Evolutionary conservation across 495 filamentous ascomycete genomes (phyloP).

Genomic region (Aspergillus saccharolyticus): DNA sequence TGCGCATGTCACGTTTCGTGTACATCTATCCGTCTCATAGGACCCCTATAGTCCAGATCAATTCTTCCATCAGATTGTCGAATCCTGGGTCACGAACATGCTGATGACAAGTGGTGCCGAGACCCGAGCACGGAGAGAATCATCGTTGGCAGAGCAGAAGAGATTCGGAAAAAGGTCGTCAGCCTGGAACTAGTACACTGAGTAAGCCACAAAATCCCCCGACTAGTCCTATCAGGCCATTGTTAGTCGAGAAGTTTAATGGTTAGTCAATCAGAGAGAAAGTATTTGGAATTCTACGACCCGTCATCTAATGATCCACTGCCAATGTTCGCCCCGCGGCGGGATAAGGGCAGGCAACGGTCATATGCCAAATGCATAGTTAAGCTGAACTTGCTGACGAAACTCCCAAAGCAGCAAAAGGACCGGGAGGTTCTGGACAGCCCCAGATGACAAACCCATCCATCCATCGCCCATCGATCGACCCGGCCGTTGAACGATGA

Average conservation of each 20-base stretch:
- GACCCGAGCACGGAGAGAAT: not conserved
- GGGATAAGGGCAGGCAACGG: not conserved
- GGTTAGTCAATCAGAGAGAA: too few species aligned
- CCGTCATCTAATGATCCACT: not conserved
- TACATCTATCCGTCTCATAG: not conserved
- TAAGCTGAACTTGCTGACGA: not conserved
- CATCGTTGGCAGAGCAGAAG: not conserved
- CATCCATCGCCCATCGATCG: not conserved
- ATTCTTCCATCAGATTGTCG: not conserved
- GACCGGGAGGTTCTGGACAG: not conserved
- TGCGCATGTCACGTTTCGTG: not conserved
- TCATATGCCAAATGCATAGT: not conserved
- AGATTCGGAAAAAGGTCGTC: too few species aligned
- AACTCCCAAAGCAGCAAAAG: not conserved
- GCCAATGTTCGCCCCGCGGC: not conserved
- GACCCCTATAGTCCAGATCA: not conserved
- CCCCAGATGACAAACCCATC: not conserved
- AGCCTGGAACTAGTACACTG: not conserved
- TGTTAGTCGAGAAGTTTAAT: not conserved
- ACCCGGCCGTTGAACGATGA: not conserved
- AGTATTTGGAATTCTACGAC: not conserved
- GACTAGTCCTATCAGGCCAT: not conserved
- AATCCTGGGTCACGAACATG: not conserved
- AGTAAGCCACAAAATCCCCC: too few species aligned
- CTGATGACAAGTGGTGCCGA: not conserved